Evolutionary conservation across 805 yeast species (phyloP).

Genomic region (Monosporozyma aerobia): DNA sequence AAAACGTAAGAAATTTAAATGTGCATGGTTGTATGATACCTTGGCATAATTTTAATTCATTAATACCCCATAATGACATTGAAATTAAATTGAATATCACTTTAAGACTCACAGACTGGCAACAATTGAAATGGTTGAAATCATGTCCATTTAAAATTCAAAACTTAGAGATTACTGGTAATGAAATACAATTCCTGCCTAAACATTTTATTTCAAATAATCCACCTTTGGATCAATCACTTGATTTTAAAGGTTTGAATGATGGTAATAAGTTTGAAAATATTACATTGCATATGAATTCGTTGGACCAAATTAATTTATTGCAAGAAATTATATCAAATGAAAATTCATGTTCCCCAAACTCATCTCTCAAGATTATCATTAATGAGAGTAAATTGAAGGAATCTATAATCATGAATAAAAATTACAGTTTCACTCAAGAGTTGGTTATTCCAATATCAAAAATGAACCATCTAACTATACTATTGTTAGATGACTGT

Average conservation of each 20-base stretch:
- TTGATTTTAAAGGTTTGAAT: neutral
- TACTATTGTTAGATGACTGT: neutral
- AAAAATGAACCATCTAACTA: slow-evolving; percentile 5
- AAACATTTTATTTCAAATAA: neutral
- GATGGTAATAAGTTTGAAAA: neutral
- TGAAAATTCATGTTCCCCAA: neutral
- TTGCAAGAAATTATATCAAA: slow-evolving; percentile 14
- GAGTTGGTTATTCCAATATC: slow-evolving; percentile 4
- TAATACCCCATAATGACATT: slow-evolving; percentile 2
- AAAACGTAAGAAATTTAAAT: slow-evolving; percentile 6
- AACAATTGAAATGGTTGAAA: slow-evolving; percentile 17
- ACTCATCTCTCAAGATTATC: slow-evolving; percentile 5
- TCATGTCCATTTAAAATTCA: slow-evolving; percentile 11
- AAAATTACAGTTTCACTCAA: neutral
- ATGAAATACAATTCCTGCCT: neutral
- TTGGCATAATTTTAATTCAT: slow-evolving; percentile 13
- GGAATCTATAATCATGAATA: slow-evolving; percentile 6
- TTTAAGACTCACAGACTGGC: slow-evolving; percentile 9
- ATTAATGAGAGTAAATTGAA: slow-evolving; percentile 9
- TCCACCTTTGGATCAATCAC: neutral
- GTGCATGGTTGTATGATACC: slow-evolving; percentile 13
- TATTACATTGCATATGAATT: slow-evolving; percentile 6
- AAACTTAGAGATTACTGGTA: slow-evolving; percentile 1
- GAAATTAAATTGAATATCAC: slow-evolving; percentile 3
- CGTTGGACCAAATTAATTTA: slow-evolving; percentile 15